These are phyloP conservation scores for Trichoderma sp. DNA, from an alignment of 2,329 filamentous ascomycete genomes.

Conservation along the genomic window DNA sequence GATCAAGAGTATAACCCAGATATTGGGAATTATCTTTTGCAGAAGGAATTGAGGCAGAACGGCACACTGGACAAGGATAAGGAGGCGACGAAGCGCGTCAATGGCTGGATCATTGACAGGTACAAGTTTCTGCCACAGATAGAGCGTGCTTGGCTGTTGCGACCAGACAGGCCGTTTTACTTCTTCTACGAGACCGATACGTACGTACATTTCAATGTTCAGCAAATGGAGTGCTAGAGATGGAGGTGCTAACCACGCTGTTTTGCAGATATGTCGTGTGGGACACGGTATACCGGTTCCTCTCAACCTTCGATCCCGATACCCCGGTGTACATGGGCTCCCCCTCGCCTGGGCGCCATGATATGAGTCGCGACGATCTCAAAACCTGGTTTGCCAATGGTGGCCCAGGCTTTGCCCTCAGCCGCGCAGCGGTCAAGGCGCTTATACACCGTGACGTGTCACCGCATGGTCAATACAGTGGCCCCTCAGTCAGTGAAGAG, in stretches of 20 bases:
- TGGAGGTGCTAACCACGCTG: not conserved
- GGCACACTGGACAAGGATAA: slow-evolving; percentile 34
- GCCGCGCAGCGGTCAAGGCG: slow-evolving; percentile 44
- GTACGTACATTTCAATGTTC: slow-evolving; percentile 31
- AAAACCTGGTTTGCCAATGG: slow-evolving; percentile 49
- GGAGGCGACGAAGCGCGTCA: slow-evolving; percentile 33
- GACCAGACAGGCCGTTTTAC: slow-evolving; percentile 52
- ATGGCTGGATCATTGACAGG: slow-evolving; percentile 54
- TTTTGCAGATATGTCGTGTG: slow-evolving; percentile 19
- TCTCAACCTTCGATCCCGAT: slow-evolving; percentile 47
- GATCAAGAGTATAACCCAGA: slow-evolving; percentile 33
- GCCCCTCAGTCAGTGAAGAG: slow-evolving; percentile 38
- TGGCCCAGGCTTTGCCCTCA: slow-evolving; percentile 48
- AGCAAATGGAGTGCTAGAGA: not conserved
- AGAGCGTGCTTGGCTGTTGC: slow-evolving; percentile 47
- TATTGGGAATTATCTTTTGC: slow-evolving; percentile 42
- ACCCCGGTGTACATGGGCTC: slow-evolving; percentile 49
- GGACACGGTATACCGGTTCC: slow-evolving; percentile 48
- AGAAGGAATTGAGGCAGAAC: slow-evolving; percentile 36
- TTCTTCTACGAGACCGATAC: slow-evolving; percentile 58
- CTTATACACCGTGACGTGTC: slow-evolving; percentile 36
- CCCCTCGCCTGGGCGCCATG: slow-evolving; percentile 40
- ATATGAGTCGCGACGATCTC: slow-evolving; percentile 29
- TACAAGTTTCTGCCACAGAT: slow-evolving; percentile 59
- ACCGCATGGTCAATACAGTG: slow-evolving; percentile 37